phyloP scores from a whole-genome alignment of 2,329 filamentous ascomycete genomes.

The Plenodomus tracheiphilus region DNA sequence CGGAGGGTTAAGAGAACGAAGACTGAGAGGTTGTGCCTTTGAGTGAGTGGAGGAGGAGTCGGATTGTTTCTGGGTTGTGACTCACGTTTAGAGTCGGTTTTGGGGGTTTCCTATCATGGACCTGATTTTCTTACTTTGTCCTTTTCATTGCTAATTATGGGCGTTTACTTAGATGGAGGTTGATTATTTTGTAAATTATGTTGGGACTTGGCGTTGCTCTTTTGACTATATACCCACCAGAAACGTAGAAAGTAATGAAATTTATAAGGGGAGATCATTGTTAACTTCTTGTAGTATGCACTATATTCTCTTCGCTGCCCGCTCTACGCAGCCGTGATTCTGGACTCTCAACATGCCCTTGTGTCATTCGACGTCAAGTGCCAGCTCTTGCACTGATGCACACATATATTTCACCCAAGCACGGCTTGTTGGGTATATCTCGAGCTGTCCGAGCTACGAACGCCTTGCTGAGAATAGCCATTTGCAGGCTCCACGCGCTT shows the following conservation, averaged over 20 bases:
- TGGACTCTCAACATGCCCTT: too few relatives aligned
- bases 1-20: slow-evolving; percentile 31
- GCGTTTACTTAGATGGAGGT: neutral
- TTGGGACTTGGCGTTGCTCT: neutral
- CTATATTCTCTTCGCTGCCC: neutral
- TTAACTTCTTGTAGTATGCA: neutral
- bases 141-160: neutral
- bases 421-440: too few relatives aligned
- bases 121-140: neutral
- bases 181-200: neutral
- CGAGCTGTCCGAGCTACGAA: too few relatives aligned
- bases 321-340: neutral
- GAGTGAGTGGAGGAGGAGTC: slow-evolving; percentile 23
- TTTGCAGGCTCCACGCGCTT: too few relatives aligned
- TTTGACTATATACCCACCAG: neutral
- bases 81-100: neutral
- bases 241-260: neutral
- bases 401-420: too few relatives aligned
- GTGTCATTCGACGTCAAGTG: too few relatives aligned
- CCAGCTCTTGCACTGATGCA: too few relatives aligned
- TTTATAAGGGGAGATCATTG: neutral
- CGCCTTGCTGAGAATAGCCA: too few relatives aligned
- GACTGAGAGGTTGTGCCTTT: slow-evolving; percentile 39
- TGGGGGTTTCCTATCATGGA: neutral
- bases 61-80: slow-evolving; percentile 6